Evolutionary conservation across 257 asterid genomes (phyloP).

Genomic region (Lycium barbarum): DNA sequence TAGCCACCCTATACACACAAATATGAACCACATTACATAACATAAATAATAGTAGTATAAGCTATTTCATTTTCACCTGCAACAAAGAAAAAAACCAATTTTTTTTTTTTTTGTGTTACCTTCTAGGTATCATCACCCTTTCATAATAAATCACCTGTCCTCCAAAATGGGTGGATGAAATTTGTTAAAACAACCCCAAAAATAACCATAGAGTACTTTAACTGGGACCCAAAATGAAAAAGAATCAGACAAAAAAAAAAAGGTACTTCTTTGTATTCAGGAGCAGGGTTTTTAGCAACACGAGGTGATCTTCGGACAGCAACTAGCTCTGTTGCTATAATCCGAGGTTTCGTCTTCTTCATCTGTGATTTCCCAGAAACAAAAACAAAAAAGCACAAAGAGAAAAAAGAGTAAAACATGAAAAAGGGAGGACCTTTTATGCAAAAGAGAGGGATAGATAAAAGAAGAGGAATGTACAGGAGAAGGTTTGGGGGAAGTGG

Average conservation of each 20-base stretch:
- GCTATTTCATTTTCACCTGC: not conserved
- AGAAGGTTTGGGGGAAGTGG: slow-evolving; percentile 75
- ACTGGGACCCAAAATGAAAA: not conserved
- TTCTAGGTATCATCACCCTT: slow-evolving; percentile 71
- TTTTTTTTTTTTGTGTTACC: slow-evolving; percentile 44
- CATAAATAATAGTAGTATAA: not conserved
- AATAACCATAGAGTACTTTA: not conserved
- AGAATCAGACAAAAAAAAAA: not conserved
- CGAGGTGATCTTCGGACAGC: slow-evolving; percentile 80
- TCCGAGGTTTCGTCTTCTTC: slow-evolving; percentile 72
- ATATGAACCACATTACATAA: not conserved
- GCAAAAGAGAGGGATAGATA: not conserved
- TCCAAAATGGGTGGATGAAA: slow-evolving; percentile 6
- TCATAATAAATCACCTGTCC: slow-evolving; percentile 67
- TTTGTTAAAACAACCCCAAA: not conserved
- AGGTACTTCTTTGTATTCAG: slow-evolving; percentile 70
- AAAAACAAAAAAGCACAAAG: not conserved
- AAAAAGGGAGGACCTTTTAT: not conserved
- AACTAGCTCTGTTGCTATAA: slow-evolving; percentile 70
- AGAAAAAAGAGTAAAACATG: not conserved
- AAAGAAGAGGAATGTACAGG: slow-evolving; percentile 51
- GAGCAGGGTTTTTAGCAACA: slow-evolving; percentile 61
- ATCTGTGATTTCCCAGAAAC: slow-evolving; percentile 46
- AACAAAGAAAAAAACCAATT: not conserved
- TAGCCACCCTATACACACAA: slow-evolving; percentile 48